These are phyloP conservation scores for Ampelocalamus luodianensis DNA, from an alignment of 176 grass and related monocot species.

Conservation along the genomic window DNA sequence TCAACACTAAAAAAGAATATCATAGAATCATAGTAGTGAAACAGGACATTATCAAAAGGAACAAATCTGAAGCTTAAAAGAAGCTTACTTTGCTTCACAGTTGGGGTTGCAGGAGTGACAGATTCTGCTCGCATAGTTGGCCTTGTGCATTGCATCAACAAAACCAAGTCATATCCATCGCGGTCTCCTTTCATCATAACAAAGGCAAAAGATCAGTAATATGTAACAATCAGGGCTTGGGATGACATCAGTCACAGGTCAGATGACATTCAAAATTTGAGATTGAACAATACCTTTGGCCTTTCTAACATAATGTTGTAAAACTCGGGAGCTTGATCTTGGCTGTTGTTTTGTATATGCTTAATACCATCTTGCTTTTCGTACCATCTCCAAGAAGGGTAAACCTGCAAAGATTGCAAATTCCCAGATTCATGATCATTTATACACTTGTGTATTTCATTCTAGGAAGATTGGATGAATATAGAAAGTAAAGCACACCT, in stretches of 20 bases:
- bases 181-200: conserved; percentile 71
- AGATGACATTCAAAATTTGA: conserved; percentile 32
- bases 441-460: neutral
- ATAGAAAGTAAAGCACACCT: conserved; percentile 60
- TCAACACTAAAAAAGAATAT: conserved; percentile 34
- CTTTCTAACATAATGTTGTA: conserved; percentile 99
- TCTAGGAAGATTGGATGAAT: neutral
- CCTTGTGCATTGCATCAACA: conserved; percentile 99
- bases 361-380: conserved; percentile 98
- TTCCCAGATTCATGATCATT: conserved; percentile 18
- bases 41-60: conserved; percentile 30
- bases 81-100: conserved; percentile 95
- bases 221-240: conserved; percentile 5
- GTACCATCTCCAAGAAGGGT: conserved; percentile 99
- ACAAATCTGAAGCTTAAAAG: conserved; percentile 31
- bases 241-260: conserved; percentile 9
- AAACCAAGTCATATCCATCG: conserved; percentile 97
- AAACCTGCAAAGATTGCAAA: conserved; percentile 70
- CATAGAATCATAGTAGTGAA: conserved; percentile 30
- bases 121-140: conserved; percentile 97
- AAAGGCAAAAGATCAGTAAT: conserved; percentile 51
- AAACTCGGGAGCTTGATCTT: conserved; percentile 97
- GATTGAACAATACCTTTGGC: conserved; percentile 70
- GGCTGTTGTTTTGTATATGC: conserved; percentile 88
- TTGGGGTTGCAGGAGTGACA: conserved; percentile 97